phyloP scores from a whole-genome alignment of 2,329 filamentous ascomycete species.

The Curvularia verruculosa region DNA sequence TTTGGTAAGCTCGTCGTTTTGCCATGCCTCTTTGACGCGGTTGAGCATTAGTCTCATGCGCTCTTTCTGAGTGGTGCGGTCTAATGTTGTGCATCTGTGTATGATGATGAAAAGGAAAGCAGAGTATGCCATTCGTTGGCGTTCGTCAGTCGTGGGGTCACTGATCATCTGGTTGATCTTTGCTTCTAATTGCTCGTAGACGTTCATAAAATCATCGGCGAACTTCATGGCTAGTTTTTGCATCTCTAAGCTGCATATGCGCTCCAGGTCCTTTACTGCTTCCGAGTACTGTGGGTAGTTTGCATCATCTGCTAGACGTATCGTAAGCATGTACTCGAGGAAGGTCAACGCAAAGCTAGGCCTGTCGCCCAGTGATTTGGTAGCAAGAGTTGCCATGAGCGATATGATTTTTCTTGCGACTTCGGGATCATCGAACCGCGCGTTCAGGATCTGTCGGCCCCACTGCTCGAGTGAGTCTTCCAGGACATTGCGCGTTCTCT shows the following conservation, averaged over 20 bases:
- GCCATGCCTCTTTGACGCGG: conserved; percentile 84
- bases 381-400: conserved; percentile 83
- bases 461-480: conserved; percentile 71
- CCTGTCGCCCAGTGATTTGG: conserved; percentile 77
- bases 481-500: conserved; percentile 62
- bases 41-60: conserved; percentile 78
- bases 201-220: conserved; percentile 84
- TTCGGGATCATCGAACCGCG: conserved; percentile 80
- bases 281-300: conserved; percentile 79
- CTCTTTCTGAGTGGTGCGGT: conserved; percentile 70
- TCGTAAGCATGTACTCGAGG: conserved; percentile 87
- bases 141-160: conserved; percentile 76
- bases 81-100: conserved; percentile 79
- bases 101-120: conserved; percentile 94
- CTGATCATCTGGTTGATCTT: conserved; percentile 82
- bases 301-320: conserved; percentile 74
- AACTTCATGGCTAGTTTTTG: conserved; percentile 89
- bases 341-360: conserved; percentile 85
- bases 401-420: conserved; percentile 83
- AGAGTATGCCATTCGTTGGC: conserved; percentile 82
- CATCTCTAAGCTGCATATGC: conserved; percentile 82
- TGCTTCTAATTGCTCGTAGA: conserved; percentile 84
- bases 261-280: conserved; percentile 86
- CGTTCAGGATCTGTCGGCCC: conserved; percentile 73
- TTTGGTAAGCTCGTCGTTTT: conserved; percentile 69